These are phyloP conservation scores for Fusarium pseudoanthophilum DNA, from an alignment of 2,329 filamentous ascomycete genomes.

Conservation along the genomic window DNA sequence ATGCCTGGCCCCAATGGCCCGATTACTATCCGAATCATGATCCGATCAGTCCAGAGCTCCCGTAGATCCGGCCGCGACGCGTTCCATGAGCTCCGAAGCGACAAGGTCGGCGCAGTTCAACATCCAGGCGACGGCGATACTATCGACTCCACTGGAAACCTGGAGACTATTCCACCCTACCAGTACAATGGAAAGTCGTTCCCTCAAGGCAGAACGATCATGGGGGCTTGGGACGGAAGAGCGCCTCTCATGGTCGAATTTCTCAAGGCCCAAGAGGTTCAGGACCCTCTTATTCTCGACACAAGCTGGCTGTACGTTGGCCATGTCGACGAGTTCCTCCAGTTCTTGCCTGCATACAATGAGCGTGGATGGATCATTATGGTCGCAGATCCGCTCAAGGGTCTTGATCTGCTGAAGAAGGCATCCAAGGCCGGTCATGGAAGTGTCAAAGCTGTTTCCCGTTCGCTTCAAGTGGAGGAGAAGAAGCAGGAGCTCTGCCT, in stretches of 20 bases:
- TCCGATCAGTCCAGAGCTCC: slow-evolving; percentile 45
- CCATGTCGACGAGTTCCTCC: slow-evolving; percentile 46
- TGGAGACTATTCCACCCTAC: slow-evolving; percentile 53
- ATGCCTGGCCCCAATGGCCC: slow-evolving; percentile 52
- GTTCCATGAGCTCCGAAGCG: slow-evolving; percentile 45
- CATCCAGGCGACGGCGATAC: slow-evolving; percentile 19
- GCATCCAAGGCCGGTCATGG: slow-evolving; percentile 30
- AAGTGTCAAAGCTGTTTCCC: slow-evolving; percentile 22
- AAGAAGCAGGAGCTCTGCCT: not conserved
- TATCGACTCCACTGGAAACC: slow-evolving; percentile 46
- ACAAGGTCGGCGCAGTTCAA: slow-evolving; percentile 48
- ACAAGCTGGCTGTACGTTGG: slow-evolving; percentile 43
- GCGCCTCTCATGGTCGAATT: slow-evolving; percentile 42
- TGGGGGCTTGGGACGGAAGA: slow-evolving; percentile 22
- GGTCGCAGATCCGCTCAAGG: slow-evolving; percentile 38
- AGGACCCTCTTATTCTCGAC: slow-evolving; percentile 50
- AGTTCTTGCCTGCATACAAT: slow-evolving; percentile 44
- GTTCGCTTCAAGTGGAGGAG: not conserved
- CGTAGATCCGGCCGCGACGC: slow-evolving; percentile 47
- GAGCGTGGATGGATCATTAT: slow-evolving; percentile 42
- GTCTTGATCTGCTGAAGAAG: slow-evolving; percentile 35
- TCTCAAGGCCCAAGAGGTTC: slow-evolving; percentile 49
- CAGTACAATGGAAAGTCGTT: slow-evolving; percentile 31
- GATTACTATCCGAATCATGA: slow-evolving; percentile 47
- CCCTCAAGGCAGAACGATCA: slow-evolving; percentile 36